Conservation (phyloP, 129 eudicot species). For the Flaveria trinervia region DNA sequence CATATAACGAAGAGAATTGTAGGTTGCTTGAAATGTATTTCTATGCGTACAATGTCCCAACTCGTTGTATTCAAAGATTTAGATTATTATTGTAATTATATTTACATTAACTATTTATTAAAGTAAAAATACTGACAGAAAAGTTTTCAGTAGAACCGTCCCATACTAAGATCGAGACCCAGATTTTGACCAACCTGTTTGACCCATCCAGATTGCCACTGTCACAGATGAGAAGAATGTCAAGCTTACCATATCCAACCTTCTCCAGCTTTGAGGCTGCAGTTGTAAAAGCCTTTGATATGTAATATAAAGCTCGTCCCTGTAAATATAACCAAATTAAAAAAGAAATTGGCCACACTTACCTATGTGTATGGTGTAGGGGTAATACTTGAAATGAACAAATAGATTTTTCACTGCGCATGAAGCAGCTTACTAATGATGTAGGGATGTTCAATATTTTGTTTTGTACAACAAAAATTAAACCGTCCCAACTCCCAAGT, state of each 20-base stretch:
- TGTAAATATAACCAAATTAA: conserved; percentile 35
- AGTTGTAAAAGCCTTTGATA: conserved; percentile 83
- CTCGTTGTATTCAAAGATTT: not conserved
- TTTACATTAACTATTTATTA: not conserved
- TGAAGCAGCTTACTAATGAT: not conserved
- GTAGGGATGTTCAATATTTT: not conserved
- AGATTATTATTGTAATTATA: not conserved
- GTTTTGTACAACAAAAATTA: not conserved
- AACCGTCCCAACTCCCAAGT: not conserved
- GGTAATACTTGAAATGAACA: not conserved
- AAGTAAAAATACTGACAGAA: not conserved
- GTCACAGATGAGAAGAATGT: not conserved
- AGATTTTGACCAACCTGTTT: not conserved
- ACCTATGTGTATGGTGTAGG: not conserved
- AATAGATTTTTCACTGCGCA: conserved; percentile 12
- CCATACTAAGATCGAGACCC: not conserved
- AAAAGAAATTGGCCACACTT: not conserved
- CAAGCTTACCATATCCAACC: conserved; percentile 73
- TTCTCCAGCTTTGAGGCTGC: conserved; percentile 88
- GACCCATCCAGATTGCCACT: conserved; percentile 2
- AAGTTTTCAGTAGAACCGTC: not conserved
- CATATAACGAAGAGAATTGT: not conserved
- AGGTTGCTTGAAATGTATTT: not conserved
- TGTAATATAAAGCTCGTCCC: conserved; percentile 88
- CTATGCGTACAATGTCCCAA: not conserved